phyloP scores from a whole-genome alignment of 2,329 filamentous ascomycete genomes.

The Coniochaeta sp. region DNA sequence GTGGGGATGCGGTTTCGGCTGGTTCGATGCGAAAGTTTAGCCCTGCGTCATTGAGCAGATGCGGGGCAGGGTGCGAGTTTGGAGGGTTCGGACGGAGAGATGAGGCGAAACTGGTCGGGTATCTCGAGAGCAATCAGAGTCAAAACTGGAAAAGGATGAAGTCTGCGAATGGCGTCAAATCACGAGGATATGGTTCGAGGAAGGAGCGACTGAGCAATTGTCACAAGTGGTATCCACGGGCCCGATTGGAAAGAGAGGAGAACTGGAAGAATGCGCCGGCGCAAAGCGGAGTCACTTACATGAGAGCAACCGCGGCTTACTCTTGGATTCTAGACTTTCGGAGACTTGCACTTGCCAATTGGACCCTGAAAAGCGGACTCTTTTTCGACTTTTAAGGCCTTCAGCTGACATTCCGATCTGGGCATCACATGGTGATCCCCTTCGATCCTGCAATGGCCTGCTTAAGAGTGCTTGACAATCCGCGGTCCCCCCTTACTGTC shows the following conservation, averaged over 20 bases:
- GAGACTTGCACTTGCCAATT: too few species aligned
- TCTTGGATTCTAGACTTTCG: not conserved
- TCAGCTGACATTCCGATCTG: too few species aligned
- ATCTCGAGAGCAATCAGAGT: not conserved
- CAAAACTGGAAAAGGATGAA: not conserved
- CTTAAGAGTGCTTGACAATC: too few species aligned
- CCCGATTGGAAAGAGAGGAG: not conserved
- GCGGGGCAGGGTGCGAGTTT: not conserved
- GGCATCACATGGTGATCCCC: too few species aligned
- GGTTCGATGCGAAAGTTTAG: not conserved
- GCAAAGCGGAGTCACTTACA: not conserved
- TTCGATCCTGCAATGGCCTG: too few species aligned
- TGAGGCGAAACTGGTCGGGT: not conserved
- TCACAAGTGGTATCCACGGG: not conserved
- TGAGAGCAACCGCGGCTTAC: not conserved
- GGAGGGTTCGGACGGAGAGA: not conserved
- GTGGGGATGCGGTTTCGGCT: not conserved
- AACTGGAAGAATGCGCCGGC: not conserved
- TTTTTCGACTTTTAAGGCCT: too few species aligned
- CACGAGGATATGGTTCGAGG: not conserved
- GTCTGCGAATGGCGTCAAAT: not conserved
- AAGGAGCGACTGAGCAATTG: not conserved
- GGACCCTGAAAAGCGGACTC: too few species aligned
- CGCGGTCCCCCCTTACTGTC: too few species aligned
- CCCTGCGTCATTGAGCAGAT: constrained; percentile 2